A percentile compares a stretch with the other conserved stretches of the same genome.
Evolutionary conservation across 208 protist species (phyloP).

Genomic region (Leishmania tropica): DNA sequence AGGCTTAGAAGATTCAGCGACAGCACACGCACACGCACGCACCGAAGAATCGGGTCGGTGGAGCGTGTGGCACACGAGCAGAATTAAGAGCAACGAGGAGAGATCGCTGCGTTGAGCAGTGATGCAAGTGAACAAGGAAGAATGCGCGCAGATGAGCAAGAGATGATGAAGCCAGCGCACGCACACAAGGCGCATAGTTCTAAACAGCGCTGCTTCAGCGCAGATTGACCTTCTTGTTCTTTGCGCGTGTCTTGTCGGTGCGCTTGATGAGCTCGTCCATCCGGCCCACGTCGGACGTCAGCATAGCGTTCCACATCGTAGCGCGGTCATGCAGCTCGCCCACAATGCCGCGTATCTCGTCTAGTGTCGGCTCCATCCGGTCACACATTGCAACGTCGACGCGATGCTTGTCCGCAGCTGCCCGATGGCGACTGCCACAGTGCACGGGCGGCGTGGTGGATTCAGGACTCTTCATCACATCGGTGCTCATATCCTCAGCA

Average conservation of each 20-base stretch:
- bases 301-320: conserved; percentile 11
- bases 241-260: conserved; percentile 8
- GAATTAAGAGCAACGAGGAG: not conserved
- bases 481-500: not conserved
- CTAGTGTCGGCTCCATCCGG: conserved; percentile 4
- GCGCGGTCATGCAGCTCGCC: conserved; percentile 21
- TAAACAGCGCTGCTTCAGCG: not conserved
- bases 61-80: not conserved
- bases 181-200: not conserved
- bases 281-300: conserved; percentile 10
- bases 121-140: not conserved
- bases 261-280: conserved; percentile 8
- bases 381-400: not conserved
- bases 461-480: not conserved
- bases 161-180: too few relatives aligned
- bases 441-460: not conserved
- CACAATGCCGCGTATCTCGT: conserved; percentile 15
- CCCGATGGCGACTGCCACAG: not conserved
- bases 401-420: not conserved
- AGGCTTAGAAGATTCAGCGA: too few relatives aligned
- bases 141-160: not conserved
- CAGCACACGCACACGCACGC: too few relatives aligned
- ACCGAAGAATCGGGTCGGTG: too few relatives aligned
- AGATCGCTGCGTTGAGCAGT: not conserved
- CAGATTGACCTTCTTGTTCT: not conserved